Evolutionary conservation across 106 monocot genomes (phyloP).

Genomic region (Iris macrosiphon): DNA sequence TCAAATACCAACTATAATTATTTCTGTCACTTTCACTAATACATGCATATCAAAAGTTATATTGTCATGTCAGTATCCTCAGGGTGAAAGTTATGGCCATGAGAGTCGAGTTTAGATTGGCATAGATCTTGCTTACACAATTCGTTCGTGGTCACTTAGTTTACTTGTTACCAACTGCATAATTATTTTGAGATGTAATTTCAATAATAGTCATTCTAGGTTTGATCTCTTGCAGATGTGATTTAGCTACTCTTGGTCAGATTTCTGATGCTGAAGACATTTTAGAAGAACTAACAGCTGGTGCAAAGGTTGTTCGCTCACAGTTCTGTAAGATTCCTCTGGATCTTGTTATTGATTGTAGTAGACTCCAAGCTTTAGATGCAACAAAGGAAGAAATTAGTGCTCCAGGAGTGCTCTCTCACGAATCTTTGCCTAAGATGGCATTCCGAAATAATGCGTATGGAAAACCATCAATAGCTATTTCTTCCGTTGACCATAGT

Average conservation of each 20-base stretch:
- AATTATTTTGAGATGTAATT: no score
- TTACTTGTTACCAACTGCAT: no score
- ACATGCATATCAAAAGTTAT: no score
- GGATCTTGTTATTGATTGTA: slow-evolving; percentile 43
- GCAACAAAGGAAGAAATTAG: slow-evolving; percentile 10
- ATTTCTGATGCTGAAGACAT: slow-evolving; percentile 46
- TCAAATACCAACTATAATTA: no score
- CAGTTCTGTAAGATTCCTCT: slow-evolving; percentile 47
- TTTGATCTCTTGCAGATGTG: slow-evolving; percentile 43
- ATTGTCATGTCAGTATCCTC: no score
- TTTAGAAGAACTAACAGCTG: slow-evolving; percentile 31
- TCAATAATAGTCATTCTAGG: no score
- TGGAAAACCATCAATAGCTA: slow-evolving; percentile 8
- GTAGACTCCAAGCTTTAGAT: slow-evolving; percentile 23
- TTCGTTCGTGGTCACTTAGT: no score
- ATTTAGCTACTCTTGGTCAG: slow-evolving; percentile 41
- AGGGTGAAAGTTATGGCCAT: no score
- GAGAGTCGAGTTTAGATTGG: no score
- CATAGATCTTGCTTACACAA: no score
- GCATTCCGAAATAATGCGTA: slow-evolving; percentile 19
- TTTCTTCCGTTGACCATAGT: slow-evolving; percentile 14
- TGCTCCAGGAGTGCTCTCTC: slow-evolving; percentile 32
- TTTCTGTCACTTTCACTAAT: no score
- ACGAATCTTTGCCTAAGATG: slow-evolving; percentile 42
- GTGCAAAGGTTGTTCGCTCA: slow-evolving; percentile 46